Evolutionary conservation across 495 filamentous ascomycete species (phyloP).

Genomic region (Chaetomium fimeti): DNA sequence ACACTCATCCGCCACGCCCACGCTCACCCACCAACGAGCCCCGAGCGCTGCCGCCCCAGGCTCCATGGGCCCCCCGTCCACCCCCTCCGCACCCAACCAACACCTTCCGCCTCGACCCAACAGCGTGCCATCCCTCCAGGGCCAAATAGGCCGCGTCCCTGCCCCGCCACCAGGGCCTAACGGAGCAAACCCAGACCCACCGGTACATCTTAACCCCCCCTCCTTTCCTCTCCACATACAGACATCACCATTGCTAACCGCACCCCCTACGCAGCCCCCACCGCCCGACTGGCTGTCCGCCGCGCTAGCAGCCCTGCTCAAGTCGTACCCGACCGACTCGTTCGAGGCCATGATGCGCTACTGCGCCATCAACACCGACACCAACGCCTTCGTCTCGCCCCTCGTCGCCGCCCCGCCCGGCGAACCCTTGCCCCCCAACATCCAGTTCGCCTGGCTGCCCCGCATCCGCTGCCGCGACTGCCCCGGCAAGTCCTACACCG

Average conservation of each 20-base stretch:
- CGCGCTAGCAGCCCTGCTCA: slow-evolving; percentile 62
- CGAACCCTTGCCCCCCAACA: slow-evolving; percentile 46
- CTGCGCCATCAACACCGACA: slow-evolving; percentile 67
- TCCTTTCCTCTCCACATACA: not conserved
- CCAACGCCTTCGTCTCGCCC: slow-evolving; percentile 53
- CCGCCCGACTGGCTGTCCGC: slow-evolving; percentile 75
- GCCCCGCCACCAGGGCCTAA: slow-evolving; percentile 59
- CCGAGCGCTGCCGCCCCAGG: slow-evolving; percentile 53
- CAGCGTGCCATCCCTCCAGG: slow-evolving; percentile 37
- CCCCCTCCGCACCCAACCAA: slow-evolving; percentile 40
- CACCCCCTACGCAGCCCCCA: slow-evolving; percentile 55
- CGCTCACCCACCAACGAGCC: slow-evolving; percentile 52
- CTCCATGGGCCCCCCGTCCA: slow-evolving; percentile 60
- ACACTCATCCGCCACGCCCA: slow-evolving; percentile 46
- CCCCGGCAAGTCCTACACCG: slow-evolving; percentile 88
- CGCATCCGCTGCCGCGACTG: slow-evolving; percentile 89
- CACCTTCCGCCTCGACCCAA: slow-evolving; percentile 33
- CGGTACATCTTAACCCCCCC: slow-evolving; percentile 53
- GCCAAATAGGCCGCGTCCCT: slow-evolving; percentile 63
- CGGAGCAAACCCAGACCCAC: slow-evolving; percentile 48
- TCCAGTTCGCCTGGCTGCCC: slow-evolving; percentile 75
- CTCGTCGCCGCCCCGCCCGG: slow-evolving; percentile 38
- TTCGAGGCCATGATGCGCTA: slow-evolving; percentile 90
- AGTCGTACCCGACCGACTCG: slow-evolving; percentile 66
- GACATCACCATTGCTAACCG: not conserved